These are phyloP conservation scores for Calonectria naviculata DNA, from an alignment of 2,329 filamentous ascomycete genomes.

Conservation along the genomic window DNA sequence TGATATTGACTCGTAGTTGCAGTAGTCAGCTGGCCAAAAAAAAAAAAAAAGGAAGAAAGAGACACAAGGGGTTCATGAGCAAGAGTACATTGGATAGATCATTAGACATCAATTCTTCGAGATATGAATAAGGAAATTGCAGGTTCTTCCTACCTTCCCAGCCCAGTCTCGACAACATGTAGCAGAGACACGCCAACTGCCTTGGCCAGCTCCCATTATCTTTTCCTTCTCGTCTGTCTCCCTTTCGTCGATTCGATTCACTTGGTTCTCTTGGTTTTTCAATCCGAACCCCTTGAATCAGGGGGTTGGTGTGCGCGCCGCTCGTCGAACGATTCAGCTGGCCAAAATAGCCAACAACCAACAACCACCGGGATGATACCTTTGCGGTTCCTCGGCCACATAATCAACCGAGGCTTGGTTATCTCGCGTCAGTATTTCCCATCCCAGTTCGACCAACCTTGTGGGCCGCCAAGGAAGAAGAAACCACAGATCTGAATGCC, in stretches of 20 bases:
- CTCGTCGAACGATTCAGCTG: neutral
- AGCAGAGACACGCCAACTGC: neutral
- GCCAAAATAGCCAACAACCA: neutral
- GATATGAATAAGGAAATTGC: neutral
- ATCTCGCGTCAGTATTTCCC: neutral
- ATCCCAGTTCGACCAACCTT: neutral
- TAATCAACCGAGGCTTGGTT: neutral
- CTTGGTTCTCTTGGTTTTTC: neutral
- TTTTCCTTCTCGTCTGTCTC: neutral
- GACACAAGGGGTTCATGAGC: no score
- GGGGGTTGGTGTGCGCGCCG: neutral
- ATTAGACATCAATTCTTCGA: neutral
- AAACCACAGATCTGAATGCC: neutral
- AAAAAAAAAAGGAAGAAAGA: neutral
- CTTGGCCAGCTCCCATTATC: no score
- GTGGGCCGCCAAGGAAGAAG: neutral
- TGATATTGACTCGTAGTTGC: constrained; percentile 42
- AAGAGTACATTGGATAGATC: neutral
- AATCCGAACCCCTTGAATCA: neutral
- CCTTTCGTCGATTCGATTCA: neutral
- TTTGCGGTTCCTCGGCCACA: neutral
- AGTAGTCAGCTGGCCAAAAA: neutral
- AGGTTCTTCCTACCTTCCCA: neutral
- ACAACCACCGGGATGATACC: neutral
- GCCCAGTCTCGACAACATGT: neutral